Percentiles rank a stretch among this genome's conserved stretches.
phyloP scores from a whole-genome alignment of 345 rosid genomes.

The Hibiscus trionum region DNA sequence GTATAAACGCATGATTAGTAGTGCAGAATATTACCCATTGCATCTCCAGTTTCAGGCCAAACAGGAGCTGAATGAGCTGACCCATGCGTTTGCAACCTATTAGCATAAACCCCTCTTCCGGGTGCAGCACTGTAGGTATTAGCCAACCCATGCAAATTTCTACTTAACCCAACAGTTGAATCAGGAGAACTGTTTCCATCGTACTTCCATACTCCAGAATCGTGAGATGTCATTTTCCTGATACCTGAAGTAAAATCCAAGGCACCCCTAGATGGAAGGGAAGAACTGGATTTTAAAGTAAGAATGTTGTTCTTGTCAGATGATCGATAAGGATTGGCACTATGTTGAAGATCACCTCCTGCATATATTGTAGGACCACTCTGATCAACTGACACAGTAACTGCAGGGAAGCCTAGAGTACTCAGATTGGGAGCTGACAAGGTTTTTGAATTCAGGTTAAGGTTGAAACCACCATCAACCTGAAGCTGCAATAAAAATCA shows the following conservation, averaged over 20 bases:
- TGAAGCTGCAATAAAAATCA: conserved; percentile 60
- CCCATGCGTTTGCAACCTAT: conserved; percentile 56
- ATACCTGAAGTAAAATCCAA: conserved; percentile 86
- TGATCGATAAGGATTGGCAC: conserved; percentile 51
- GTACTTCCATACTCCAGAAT: conserved; percentile 80
- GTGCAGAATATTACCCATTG: conserved; percentile 72
- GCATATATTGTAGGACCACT: conserved; percentile 44
- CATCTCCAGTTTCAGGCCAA: conserved; percentile 98
- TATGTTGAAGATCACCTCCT: conserved; percentile 64
- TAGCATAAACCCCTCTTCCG: conserved; percentile 57
- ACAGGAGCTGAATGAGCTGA: conserved; percentile 68
- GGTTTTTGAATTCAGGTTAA: conserved; percentile 56
- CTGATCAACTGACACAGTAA: conserved; percentile 52
- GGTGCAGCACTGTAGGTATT: conserved; percentile 50
- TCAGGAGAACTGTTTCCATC: conserved; percentile 64
- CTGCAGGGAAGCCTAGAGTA: conserved; percentile 79
- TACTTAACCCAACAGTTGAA: conserved; percentile 72
- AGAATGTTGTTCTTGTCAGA: conserved; percentile 65
- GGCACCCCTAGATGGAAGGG: conserved; percentile 48
- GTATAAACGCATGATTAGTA: conserved; percentile 22
- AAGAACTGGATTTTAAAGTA: conserved; percentile 55
- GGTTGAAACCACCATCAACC: conserved; percentile 75
- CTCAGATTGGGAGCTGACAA: conserved; percentile 67
- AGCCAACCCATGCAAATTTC: conserved; percentile 50
- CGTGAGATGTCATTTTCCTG: conserved; percentile 72